Evolutionary conservation across 169 alveolate genomes (phyloP), one percentile per base, ranked within the genome.

Genomic region (Eimeria necatrix): DNA sequence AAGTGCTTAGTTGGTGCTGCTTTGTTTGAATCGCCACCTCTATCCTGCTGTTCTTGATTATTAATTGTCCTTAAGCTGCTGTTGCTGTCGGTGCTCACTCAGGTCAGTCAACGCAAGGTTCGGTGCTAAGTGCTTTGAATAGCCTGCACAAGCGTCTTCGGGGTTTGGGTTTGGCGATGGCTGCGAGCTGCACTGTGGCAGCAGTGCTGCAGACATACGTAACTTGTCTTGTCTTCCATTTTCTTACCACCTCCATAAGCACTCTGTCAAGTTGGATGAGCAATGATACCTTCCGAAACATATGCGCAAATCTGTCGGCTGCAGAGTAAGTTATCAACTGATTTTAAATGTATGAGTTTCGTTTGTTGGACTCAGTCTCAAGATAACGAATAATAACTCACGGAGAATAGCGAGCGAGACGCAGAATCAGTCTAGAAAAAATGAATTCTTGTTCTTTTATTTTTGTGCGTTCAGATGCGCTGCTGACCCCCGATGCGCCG

Each of bases 161-260:
- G 20, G 89, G 89, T 3, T 22, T 80, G 51, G 89, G 89, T 7
- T 48, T 80, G 89, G 89, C 89, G 10, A 52, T 80, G 64, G 89
- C 70, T 5, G 70, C 51, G 70, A 26, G 89, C 89, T n/a, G 46
- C 7, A 48, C 26, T 20, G 46, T 80, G 32, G 9, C 70, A 0
- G 89, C 89, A 3, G 53, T 80, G 18, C 41, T 18, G 0, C 89
- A 80, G 51, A 80, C 71, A 16, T 80, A 49, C 70, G n/a, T 52
- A 10, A 48, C 89, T 80, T 80, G 70, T 20, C 61, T 80, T 24
- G 70, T 80, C 5, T 8, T 80, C 5, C 89, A 80, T 8, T 80
- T 80, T n/a, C 18, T 80, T 5, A 26, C 20, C 8, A 52, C 89
- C 5, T 80, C 89, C 8, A 9, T 49, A 3, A 68, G 71, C 46